Base-by-base conservation (phyloP, 1,139 yeast species). In the Zygoascus sp. region DNA sequence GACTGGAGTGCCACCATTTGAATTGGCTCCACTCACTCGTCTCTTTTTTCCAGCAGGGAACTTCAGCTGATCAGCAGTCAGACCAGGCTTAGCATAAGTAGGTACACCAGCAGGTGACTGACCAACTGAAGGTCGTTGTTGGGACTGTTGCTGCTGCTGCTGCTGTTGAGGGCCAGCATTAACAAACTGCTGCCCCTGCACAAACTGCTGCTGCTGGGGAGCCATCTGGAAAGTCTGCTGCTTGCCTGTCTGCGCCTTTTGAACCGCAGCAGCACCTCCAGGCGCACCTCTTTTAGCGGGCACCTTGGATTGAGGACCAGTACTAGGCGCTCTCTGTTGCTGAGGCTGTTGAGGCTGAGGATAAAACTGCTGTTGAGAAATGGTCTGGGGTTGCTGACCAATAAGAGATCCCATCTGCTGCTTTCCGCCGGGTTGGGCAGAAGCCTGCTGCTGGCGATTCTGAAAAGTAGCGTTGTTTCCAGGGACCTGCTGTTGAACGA, bases 11-110 rank as follows among this genome's bases (percentile, higher is more conserved):
- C 37, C 32, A 23, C 44, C 50, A 35, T 45, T 46, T 21, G 46
- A 32, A 5, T 50, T 32, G 22, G 10, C 16, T 11, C 50, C 50
- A 32, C 44, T 46, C 1, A 54, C 51, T 51, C 59, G 58, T 19
- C 65, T 53, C 53, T 61, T 61, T 32, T 58, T 51, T 9, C 48
- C 51, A 5, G 57, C 55, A 2, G 65, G 65, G 30, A 60, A 52
- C 47, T 58, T 59, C 47, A 61, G 50, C 53, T 61, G 65, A 32
- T 61, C 65, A 2, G 61, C 49, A 11, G 63, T 59, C 9, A 60
- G 42, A 3, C 56, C 56, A 3, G 58, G 56, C 42, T 57, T 56
- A 8, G 51, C 61, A 51, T 61, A 60, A 1, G 61, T 51, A 2
- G 63, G 59, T 8, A 58, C 58, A 5, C 58, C 61, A 11, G 62